phyloP scores from a whole-genome alignment of 2,329 filamentous ascomycete species.

The Aspergillus vadensis region DNA sequence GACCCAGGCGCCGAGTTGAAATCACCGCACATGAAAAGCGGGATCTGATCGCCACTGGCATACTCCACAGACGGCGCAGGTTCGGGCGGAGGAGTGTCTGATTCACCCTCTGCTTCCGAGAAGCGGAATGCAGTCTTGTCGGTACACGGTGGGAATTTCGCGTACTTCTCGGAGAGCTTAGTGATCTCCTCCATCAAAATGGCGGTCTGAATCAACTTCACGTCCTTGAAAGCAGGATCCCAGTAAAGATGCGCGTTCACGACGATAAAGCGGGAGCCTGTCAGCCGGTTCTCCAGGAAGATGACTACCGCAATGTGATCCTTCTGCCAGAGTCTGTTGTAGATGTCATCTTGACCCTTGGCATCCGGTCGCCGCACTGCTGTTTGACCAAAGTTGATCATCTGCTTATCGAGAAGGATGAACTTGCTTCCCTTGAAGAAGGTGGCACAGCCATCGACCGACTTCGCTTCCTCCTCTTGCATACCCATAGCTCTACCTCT shows the following conservation, averaged over 20 bases:
- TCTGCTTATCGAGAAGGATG: conserved; percentile 88
- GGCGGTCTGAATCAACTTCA: conserved; percentile 94
- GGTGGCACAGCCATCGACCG: conserved; percentile 94
- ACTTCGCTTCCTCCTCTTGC: conserved; percentile 81
- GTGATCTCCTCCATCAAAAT: conserved; percentile 91
- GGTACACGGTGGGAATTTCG: conserved; percentile 74
- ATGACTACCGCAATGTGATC: conserved; percentile 93
- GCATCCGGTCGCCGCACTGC: conserved; percentile 95
- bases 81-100: conserved; percentile 52
- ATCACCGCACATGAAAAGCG: conserved; percentile 87
- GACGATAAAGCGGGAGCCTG: conserved; percentile 87
- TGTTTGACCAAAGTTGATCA: conserved; percentile 87
- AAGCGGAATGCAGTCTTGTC: conserved; percentile 67
- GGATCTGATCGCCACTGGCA: conserved; percentile 80
- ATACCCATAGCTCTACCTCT: conserved; percentile 90
- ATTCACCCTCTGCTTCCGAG: conserved; percentile 51
- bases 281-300: conserved; percentile 88
- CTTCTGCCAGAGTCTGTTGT: conserved; percentile 97
- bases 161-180: conserved; percentile 82
- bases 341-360: conserved; percentile 96
- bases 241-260: conserved; percentile 94
- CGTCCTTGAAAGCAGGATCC: conserved; percentile 87
- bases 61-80: conserved; percentile 86
- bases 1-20: conserved; percentile 90
- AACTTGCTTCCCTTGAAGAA: conserved; percentile 97